These are phyloP conservation scores for Stagonosporopsis rhizophila DNA, from an alignment of 2,329 filamentous ascomycete genomes.

Conservation along the genomic window DNA sequence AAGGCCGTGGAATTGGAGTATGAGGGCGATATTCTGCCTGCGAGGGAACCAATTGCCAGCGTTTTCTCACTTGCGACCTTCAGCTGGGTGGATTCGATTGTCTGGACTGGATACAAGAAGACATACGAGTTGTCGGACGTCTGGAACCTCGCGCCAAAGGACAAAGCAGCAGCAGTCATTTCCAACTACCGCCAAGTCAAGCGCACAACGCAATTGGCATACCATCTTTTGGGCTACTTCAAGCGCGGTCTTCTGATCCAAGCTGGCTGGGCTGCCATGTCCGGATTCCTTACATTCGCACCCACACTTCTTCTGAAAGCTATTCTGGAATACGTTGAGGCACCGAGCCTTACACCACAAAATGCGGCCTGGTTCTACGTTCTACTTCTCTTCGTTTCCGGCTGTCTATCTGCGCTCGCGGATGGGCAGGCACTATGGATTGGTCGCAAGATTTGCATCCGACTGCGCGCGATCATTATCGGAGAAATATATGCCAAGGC, in stretches of 20 bases:
- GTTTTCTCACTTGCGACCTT: conserved; percentile 88
- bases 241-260: conserved; percentile 77
- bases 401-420: conserved; percentile 79
- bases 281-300: conserved; percentile 85
- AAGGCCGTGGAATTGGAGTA: conserved; percentile 87
- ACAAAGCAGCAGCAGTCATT: conserved; percentile 84
- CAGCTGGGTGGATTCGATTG: conserved; percentile 86
- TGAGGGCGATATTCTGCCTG: conserved; percentile 86
- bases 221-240: conserved; percentile 86
- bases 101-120: conserved; percentile 87
- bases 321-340: conserved; percentile 93
- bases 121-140: conserved; percentile 83
- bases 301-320: conserved; percentile 89
- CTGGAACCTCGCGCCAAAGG: conserved; percentile 88
- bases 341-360: conserved; percentile 73
- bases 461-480: conserved; percentile 91
- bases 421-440: conserved; percentile 92
- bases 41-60: conserved; percentile 85
- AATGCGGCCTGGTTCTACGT: conserved; percentile 98
- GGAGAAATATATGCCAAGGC: conserved; percentile 98
- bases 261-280: conserved; percentile 78
- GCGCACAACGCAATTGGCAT: conserved; percentile 78
- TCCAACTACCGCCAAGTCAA: conserved; percentile 84
- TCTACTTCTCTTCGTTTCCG: conserved; percentile 83
- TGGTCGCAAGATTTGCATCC: conserved; percentile 91